A percentile compares a stretch with the other conserved stretches of the same genome.
phyloP scores from a whole-genome alignment of 257 asterid genomes.

The Dorcoceras hygrometricum region DNA sequence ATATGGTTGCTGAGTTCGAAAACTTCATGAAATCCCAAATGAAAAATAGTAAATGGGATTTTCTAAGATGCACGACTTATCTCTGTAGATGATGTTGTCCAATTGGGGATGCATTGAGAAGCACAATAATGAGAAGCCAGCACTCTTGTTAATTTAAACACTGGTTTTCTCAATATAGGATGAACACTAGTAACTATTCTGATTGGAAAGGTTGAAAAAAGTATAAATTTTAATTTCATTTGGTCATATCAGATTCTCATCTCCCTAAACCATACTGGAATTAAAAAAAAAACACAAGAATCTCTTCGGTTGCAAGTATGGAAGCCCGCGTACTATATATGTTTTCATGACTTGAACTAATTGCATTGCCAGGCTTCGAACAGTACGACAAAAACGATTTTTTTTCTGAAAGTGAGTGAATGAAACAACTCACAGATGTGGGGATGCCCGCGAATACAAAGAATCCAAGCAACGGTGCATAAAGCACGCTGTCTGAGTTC shows the following conservation, averaged over 20 bases:
- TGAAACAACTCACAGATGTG: constrained; percentile 51
- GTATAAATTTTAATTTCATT: constrained; percentile 3
- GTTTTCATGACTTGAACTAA: neutral
- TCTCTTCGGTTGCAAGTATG: constrained; percentile 4
- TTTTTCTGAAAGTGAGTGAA: neutral
- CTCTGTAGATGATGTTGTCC: neutral
- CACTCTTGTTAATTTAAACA: neutral
- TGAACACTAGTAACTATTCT: too few species aligned
- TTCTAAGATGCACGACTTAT: neutral
- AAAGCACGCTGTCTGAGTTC: constrained; percentile 72
- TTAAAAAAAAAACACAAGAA: neutral
- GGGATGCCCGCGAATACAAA: constrained; percentile 87
- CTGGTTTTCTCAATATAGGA: too few species aligned
- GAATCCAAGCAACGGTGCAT: constrained; percentile 92
- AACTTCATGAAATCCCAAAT: neutral
- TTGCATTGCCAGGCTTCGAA: neutral
- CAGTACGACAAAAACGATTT: too few species aligned
- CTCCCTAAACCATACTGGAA: neutral
- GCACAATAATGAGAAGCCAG: neutral
- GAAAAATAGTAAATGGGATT: constrained; percentile 10
- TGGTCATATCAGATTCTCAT: neutral
- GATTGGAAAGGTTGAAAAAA: neutral
- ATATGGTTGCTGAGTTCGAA: neutral
- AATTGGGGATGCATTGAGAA: neutral
- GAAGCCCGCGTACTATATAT: too few species aligned